Conservation (phyloP, 2,329 filamentous ascomycete species). For the Aureobasidium zeae region DNA sequence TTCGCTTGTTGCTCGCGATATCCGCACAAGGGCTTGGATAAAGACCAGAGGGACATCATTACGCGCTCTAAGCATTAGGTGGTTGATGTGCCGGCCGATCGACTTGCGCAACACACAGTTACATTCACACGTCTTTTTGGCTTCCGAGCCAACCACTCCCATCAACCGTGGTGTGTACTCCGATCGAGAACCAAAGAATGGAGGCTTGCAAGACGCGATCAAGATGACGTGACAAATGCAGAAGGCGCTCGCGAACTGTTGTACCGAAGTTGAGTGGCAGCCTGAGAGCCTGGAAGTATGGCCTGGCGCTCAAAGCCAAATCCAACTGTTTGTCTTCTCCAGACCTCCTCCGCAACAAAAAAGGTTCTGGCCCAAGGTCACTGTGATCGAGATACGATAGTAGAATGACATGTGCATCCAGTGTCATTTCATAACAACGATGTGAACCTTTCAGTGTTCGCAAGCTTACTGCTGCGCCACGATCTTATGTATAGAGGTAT, state of each 20-base stretch:
- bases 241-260: too few relatives aligned
- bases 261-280: too few relatives aligned
- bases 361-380: too few relatives aligned
- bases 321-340: background rate
- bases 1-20: too few relatives aligned
- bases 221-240: background rate
- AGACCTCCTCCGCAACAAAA: too few relatives aligned
- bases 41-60: slow-evolving; percentile 6
- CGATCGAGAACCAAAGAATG: background rate
- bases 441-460: too few relatives aligned
- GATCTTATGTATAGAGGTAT: too few relatives aligned
- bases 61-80: slow-evolving; percentile 13
- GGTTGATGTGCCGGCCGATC: slow-evolving; percentile 12
- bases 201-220: background rate
- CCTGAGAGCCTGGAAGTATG: background rate
- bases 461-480: slow-evolving; percentile 1
- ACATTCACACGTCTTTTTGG: slow-evolving; percentile 8
- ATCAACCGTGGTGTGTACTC: background rate
- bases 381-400: too few relatives aligned
- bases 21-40: too few relatives aligned
- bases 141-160: background rate
- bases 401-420: too few relatives aligned
- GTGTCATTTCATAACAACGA: too few relatives aligned
- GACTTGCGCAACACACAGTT: slow-evolving; percentile 15
- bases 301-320: background rate